Evolutionary conservation across 805 yeast genomes (phyloP).

Genomic region (Vanderwaltozyma tropicalis): DNA sequence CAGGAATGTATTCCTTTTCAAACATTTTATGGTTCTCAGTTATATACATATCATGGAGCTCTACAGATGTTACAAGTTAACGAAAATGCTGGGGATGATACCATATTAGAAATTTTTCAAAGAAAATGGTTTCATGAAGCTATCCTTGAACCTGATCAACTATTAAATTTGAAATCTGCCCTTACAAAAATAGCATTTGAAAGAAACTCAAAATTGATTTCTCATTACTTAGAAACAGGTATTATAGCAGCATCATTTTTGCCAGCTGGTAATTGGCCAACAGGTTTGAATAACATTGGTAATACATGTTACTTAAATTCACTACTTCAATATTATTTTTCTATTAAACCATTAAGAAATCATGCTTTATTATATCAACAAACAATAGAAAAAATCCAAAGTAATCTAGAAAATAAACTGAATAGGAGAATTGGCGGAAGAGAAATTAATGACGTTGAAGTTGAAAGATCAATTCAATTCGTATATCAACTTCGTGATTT

Average conservation of each 20-base stretch:
- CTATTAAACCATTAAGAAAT: constrained; percentile 69
- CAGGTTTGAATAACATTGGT: constrained; percentile 89
- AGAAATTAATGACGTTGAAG: constrained; percentile 64
- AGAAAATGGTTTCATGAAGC: constrained; percentile 22
- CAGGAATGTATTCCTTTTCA: constrained; percentile 24
- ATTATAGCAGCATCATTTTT: constrained; percentile 46
- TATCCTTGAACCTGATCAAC: constrained; percentile 32
- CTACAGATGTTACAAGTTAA: constrained; percentile 40
- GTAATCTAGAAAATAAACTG: neutral
- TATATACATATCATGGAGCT: constrained; percentile 33
- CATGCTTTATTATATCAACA: constrained; percentile 48
- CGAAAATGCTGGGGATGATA: constrained; percentile 42
- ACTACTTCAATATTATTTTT: constrained; percentile 79
- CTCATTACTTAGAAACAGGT: constrained; percentile 51
- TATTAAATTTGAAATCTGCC: constrained; percentile 47
- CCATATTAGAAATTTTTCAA: constrained; percentile 29
- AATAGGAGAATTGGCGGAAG: constrained; percentile 80
- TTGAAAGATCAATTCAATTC: constrained; percentile 73
- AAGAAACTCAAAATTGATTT: constrained; percentile 45
- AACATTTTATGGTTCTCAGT: constrained; percentile 18
- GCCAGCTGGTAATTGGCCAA: constrained; percentile 69
- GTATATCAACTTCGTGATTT: constrained; percentile 60
- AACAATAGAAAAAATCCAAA: constrained; percentile 15
- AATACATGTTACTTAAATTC: constrained; percentile 94
- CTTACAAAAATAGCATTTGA: constrained; percentile 45